Conservation (phyloP, 2,329 filamentous ascomycete genomes). For the Colletotrichum caudatum region DNA sequence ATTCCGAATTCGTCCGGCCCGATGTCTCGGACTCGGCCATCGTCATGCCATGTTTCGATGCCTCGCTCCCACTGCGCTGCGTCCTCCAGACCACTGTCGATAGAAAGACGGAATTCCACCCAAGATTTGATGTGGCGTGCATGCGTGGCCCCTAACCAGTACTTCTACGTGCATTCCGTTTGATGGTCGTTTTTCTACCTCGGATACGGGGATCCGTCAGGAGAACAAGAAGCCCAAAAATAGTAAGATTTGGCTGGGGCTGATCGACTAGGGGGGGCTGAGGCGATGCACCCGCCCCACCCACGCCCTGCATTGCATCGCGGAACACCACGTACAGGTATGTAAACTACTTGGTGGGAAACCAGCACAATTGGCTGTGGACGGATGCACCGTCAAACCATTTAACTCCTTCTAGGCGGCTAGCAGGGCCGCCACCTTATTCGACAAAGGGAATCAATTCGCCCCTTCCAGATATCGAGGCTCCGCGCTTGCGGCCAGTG, state of each 20-base stretch:
- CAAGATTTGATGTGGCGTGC: slow-evolving; percentile 10
- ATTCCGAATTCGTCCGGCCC: slow-evolving; percentile 28
- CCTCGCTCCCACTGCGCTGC: slow-evolving; percentile 8
- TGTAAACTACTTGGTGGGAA: neutral
- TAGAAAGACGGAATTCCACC: slow-evolving; percentile 17
- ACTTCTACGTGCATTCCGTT: slow-evolving; percentile 13
- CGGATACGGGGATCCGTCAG: slow-evolving; percentile 37
- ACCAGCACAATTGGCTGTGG: slow-evolving; percentile 3
- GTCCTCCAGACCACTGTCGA: slow-evolving; percentile 5
- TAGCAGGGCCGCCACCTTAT: slow-evolving; percentile 8
- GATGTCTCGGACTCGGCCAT: slow-evolving; percentile 28
- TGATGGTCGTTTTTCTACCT: slow-evolving; percentile 2
- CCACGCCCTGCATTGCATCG: slow-evolving; percentile 25
- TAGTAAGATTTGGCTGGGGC: slow-evolving; percentile 42
- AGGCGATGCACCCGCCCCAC: slow-evolving; percentile 38
- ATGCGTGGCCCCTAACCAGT: slow-evolving; percentile 1
- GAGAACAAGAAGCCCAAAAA: slow-evolving; percentile 33
- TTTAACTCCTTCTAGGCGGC: neutral
- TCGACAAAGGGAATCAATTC: slow-evolving; percentile 16
- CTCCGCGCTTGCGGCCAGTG: slow-evolving; percentile 31
- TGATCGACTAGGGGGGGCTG: slow-evolving; percentile 40
- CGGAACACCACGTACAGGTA: neutral
- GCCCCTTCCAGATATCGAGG: neutral
- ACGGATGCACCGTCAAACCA: slow-evolving; percentile 1
- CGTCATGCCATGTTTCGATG: slow-evolving; percentile 17